These are phyloP conservation scores for Alloteropsis semialata DNA, from an alignment of 176 grass and related monocot species.

Conservation along the genomic window DNA sequence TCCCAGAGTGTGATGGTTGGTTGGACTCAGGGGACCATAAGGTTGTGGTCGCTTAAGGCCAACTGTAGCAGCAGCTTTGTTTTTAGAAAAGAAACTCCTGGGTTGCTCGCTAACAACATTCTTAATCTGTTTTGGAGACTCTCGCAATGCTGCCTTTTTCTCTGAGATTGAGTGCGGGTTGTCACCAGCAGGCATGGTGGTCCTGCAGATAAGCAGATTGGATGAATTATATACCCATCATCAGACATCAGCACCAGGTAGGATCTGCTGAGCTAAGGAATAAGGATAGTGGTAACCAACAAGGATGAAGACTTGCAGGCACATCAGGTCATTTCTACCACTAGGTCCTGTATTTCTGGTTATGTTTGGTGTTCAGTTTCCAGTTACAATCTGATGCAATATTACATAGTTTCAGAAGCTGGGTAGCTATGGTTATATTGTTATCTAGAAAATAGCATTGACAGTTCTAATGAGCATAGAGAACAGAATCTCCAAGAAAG, in stretches of 20 bases:
- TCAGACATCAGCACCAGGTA: background rate
- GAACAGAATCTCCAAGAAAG: background rate
- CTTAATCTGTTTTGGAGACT: conserved; percentile 52
- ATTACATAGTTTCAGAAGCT: background rate
- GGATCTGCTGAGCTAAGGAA: background rate
- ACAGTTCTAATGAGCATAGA: background rate
- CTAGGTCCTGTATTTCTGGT: background rate
- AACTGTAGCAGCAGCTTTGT: conserved; percentile 38
- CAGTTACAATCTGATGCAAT: background rate
- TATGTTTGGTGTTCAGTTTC: background rate
- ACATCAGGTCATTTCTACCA: background rate
- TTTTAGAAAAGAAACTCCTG: conserved; percentile 33
- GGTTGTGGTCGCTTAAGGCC: conserved; percentile 63
- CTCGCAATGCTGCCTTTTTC: conserved; percentile 70
- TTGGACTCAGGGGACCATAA: conserved; percentile 40
- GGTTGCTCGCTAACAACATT: conserved; percentile 32
- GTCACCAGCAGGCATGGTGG: conserved; percentile 57
- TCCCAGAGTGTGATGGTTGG: conserved; percentile 26
- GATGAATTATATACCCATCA: conserved; percentile 18
- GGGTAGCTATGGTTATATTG: background rate
- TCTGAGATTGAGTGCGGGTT: conserved; percentile 52
- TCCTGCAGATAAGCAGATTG: conserved; percentile 8
- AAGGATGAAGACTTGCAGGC: background rate
- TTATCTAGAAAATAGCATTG: background rate
- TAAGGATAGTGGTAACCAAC: background rate